Conservation (phyloP, 495 filamentous ascomycete species). For the Lasiosphaeris hirsuta region DNA sequence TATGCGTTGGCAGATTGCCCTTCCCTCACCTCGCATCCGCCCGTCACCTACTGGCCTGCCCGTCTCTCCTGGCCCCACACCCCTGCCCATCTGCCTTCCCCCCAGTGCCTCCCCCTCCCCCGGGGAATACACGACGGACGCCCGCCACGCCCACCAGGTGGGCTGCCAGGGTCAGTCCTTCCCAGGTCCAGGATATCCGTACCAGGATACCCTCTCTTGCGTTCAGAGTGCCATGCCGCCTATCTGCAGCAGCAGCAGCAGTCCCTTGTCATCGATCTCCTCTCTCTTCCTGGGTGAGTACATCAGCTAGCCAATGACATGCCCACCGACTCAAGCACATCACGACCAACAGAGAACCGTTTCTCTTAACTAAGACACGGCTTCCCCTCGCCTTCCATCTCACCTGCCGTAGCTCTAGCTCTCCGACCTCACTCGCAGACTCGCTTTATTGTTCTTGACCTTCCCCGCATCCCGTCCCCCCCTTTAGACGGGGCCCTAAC, state of each 20-base stretch:
- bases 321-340: neutral
- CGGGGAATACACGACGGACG: conserved; percentile 2
- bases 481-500: no score
- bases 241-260: conserved; percentile 8
- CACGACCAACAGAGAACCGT: conserved; percentile 9
- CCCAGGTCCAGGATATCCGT: neutral
- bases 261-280: conserved; percentile 16
- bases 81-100: neutral
- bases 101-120: no score
- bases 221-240: neutral
- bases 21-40: conserved; percentile 18
- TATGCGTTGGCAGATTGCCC: conserved; percentile 23
- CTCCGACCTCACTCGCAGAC: neutral
- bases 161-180: conserved; percentile 2
- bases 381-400: conserved; percentile 11
- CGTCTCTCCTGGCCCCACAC: conserved; percentile 5
- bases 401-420: neutral
- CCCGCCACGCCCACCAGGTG: neutral
- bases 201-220: conserved; percentile 6
- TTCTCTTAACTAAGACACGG: conserved; percentile 12
- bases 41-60: neutral
- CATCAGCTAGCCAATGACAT: conserved; percentile 3
- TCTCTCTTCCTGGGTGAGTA: conserved; percentile 6
- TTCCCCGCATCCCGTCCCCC: no score
- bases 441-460: conserved; percentile 1